These are phyloP conservation scores for Wickerhamomyces queroliae DNA, from an alignment of 805 yeast species.

Conservation along the genomic window DNA sequence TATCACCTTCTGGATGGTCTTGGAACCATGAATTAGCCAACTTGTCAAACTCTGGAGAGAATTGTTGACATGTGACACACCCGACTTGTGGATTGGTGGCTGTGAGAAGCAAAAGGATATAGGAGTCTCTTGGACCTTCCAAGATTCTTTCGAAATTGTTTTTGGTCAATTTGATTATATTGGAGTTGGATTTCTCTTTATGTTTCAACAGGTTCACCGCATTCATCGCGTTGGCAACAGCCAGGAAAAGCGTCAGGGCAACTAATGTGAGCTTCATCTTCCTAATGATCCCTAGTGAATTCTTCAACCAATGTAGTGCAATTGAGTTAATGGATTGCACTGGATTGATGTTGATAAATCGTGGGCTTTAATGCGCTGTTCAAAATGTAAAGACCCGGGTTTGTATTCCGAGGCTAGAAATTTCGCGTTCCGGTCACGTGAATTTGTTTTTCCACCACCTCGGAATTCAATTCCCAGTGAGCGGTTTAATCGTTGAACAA, in stretches of 20 bases:
- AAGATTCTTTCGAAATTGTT: conserved; percentile 51
- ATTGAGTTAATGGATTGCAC: not conserved
- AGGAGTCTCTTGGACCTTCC: conserved; percentile 61
- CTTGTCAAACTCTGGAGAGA: conserved; percentile 52
- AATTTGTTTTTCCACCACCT: too few species aligned
- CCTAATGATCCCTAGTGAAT: not conserved
- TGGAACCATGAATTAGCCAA: conserved; percentile 61
- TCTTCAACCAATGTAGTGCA: not conserved
- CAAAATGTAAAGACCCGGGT: too few species aligned
- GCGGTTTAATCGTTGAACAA: too few species aligned
- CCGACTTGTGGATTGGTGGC: conserved; percentile 70
- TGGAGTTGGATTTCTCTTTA: conserved; percentile 24
- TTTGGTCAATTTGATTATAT: conserved; percentile 49
- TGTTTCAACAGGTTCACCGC: conserved; percentile 20
- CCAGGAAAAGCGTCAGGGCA: not conserved
- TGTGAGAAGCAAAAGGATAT: conserved; percentile 64
- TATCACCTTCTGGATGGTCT: conserved; percentile 51
- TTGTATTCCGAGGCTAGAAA: too few species aligned
- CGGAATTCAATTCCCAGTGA: too few species aligned
- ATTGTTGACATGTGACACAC: conserved; percentile 71
- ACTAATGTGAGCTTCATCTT: not conserved
- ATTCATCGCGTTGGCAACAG: conserved; percentile 8
- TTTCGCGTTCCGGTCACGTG: too few species aligned
- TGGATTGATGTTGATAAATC: too few species aligned
- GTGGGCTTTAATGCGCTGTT: too few species aligned